A percentile compares a stretch with the other conserved stretches of the same genome.
phyloP scores from a whole-genome alignment of 805 yeast species.

The Cyberlindnera petersonii region DNA sequence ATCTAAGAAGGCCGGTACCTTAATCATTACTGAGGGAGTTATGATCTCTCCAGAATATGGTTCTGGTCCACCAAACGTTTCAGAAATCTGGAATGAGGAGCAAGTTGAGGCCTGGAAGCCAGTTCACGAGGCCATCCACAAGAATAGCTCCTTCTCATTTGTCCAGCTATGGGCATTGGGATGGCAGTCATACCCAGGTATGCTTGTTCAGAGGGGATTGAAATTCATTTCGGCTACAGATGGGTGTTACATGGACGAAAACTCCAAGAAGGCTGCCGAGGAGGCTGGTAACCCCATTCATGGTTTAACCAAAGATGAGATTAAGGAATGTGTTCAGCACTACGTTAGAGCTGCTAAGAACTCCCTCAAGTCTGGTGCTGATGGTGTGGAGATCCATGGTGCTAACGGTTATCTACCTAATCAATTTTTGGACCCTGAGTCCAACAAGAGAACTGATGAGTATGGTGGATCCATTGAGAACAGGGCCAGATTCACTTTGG shows the following conservation, averaged over 20 bases:
- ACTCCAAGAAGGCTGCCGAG: neutral
- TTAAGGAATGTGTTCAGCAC: slow-evolving; percentile 38
- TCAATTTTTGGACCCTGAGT: slow-evolving; percentile 47
- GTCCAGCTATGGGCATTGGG: slow-evolving; percentile 53
- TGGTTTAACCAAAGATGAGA: slow-evolving; percentile 24
- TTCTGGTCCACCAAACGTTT: slow-evolving; percentile 37
- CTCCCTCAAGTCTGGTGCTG: slow-evolving; percentile 39
- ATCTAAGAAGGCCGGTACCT: slow-evolving; percentile 51
- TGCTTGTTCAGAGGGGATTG: neutral
- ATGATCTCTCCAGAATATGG: slow-evolving; percentile 44
- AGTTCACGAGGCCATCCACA: slow-evolving; percentile 47
- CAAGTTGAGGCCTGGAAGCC: slow-evolving; percentile 49
- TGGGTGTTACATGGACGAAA: neutral
- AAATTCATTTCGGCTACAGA: neutral
- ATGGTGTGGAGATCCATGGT: slow-evolving; percentile 63
- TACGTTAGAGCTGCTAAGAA: slow-evolving; percentile 42
- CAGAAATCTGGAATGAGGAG: slow-evolving; percentile 46
- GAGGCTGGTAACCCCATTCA: slow-evolving; percentile 1
- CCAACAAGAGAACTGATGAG: slow-evolving; percentile 44
- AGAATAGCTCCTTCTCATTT: slow-evolving; percentile 41
- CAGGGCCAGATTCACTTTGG: slow-evolving; percentile 38
- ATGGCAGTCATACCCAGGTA: slow-evolving; percentile 38
- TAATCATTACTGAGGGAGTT: slow-evolving; percentile 60
- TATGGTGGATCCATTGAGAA: slow-evolving; percentile 52
- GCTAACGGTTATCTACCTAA: slow-evolving; percentile 48